phyloP scores from a whole-genome alignment of 148 eudicot species.

The Pouteria glomerata region DNA sequence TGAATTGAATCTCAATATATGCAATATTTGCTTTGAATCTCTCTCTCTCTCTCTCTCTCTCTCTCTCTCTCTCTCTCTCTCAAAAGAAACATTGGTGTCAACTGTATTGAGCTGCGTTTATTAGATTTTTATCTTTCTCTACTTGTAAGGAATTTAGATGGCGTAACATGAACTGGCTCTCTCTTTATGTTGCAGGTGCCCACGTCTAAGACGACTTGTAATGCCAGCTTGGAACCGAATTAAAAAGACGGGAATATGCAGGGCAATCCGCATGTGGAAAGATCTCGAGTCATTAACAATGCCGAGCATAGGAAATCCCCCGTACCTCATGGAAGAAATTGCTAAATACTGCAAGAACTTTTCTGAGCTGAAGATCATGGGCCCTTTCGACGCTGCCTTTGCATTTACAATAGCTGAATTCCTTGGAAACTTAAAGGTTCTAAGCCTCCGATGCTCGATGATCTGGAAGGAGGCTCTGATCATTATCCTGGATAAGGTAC shows the following conservation, averaged over 20 bases:
- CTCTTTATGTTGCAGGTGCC: slow-evolving; percentile 28
- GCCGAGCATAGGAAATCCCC: slow-evolving; percentile 39
- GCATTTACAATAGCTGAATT: slow-evolving; percentile 24
- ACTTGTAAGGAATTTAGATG: not conserved
- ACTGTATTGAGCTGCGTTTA: not conserved
- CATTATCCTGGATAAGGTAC: slow-evolving; percentile 25
- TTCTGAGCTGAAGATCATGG: slow-evolving; percentile 40
- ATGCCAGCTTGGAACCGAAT: slow-evolving; percentile 54
- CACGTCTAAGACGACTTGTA: slow-evolving; percentile 34
- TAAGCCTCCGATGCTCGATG: slow-evolving; percentile 41
- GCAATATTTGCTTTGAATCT: not conserved
- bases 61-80: not conserved
- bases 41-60: too few relatives aligned
- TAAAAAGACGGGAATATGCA: slow-evolving; percentile 42
- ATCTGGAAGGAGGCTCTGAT: slow-evolving; percentile 33
- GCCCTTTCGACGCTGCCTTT: slow-evolving; percentile 27
- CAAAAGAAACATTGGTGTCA: not conserved
- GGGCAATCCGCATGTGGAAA: slow-evolving; percentile 31
- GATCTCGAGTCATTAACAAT: slow-evolving; percentile 45
- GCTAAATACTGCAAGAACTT: slow-evolving; percentile 40
- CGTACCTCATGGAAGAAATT: slow-evolving; percentile 40
- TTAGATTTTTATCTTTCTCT: not conserved
- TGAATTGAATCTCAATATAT: not conserved
- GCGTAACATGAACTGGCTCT: not conserved
- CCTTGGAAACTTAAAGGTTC: slow-evolving; percentile 37